Conservation (phyloP, 441 rosid species). For the Metrosideros polymorpha region DNA sequence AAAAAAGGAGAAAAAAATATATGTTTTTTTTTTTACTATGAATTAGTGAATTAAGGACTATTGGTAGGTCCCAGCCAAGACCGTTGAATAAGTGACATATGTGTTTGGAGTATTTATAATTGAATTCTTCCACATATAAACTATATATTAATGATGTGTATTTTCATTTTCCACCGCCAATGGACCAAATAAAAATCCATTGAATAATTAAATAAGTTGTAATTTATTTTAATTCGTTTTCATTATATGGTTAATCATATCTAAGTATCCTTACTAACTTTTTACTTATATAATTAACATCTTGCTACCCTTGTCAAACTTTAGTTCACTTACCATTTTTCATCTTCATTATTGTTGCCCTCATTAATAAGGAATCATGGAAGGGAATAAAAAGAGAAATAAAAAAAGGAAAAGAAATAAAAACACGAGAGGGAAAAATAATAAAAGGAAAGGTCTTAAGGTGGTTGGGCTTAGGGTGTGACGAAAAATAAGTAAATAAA, state of each 20-base stretch:
- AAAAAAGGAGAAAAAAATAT: not conserved
- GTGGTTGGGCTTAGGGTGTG: too few species aligned
- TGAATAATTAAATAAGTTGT: not conserved
- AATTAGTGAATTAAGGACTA: not conserved
- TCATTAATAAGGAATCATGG: too few species aligned
- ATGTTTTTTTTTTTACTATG: not conserved
- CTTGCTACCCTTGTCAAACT: not conserved
- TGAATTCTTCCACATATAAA: not conserved
- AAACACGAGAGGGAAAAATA: too few species aligned
- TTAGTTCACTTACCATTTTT: not conserved
- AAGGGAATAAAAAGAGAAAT: too few species aligned
- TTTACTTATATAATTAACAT: not conserved
- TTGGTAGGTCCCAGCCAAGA: not conserved
- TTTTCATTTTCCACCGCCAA: not conserved
- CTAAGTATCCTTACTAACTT: not conserved
- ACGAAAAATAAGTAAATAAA: too few species aligned
- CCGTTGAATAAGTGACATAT: not conserved
- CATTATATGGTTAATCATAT: not conserved
- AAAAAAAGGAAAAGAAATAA: too few species aligned
- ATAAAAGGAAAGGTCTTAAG: too few species aligned
- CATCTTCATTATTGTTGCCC: not conserved
- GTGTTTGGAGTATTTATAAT: not conserved
- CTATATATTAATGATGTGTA: not conserved
- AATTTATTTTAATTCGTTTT: not conserved
- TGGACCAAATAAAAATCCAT: not conserved